Conservation (phyloP, 176 grass and related monocot genomes). For the Juncus inflexus region DNA sequence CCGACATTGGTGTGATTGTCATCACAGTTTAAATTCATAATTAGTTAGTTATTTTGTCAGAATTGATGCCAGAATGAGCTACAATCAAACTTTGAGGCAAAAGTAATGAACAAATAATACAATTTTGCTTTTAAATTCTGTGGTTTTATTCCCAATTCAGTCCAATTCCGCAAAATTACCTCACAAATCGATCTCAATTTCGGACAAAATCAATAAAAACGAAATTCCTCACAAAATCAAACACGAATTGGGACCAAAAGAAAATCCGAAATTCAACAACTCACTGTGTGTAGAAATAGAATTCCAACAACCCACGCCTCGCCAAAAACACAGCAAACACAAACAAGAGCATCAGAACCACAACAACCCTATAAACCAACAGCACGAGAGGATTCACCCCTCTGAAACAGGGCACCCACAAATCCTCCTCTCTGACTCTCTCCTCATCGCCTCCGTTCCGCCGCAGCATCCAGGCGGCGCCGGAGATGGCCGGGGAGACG, state of each 20-base stretch:
- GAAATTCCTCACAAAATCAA: neutral
- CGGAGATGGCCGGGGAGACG: slow-evolving; percentile 18
- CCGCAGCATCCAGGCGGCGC: neutral
- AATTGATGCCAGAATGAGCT: no score
- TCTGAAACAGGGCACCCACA: slow-evolving; percentile 27
- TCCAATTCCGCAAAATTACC: no score
- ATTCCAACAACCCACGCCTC: neutral
- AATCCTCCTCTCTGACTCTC: neutral
- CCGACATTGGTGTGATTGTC: no score
- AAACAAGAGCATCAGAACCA: neutral
- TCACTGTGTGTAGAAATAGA: slow-evolving; percentile 42
- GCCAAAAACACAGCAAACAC: neutral
- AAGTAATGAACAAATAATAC: no score
- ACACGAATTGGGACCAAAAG: neutral
- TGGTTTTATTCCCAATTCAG: no score
- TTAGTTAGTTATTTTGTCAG: no score
- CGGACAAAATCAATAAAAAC: no score
- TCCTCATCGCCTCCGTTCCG: neutral
- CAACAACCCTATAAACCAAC: slow-evolving; percentile 17
- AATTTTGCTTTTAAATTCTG: no score
- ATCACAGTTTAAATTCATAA: no score
- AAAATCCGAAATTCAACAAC: neutral
- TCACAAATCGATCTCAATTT: no score
- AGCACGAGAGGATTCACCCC: slow-evolving; percentile 7
- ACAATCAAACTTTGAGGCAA: no score